Evolutionary conservation across 202 grass and related monocot species (phyloP).

Genomic region (Saccharum hybrid): DNA sequence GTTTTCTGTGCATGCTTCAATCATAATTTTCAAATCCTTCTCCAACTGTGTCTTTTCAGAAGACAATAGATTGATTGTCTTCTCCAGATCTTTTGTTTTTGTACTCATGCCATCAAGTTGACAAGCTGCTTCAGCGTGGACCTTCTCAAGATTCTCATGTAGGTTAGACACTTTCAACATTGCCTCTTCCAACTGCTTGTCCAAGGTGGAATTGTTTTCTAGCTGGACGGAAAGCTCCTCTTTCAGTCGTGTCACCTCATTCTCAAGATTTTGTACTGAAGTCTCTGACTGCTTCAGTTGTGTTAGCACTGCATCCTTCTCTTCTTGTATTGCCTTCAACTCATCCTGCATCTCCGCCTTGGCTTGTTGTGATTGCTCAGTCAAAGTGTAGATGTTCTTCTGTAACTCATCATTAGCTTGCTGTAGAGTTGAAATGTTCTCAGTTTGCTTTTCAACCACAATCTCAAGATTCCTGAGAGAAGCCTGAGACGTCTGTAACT

Average conservation of each 20-base stretch:
- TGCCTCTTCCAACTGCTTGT: conserved; percentile 54
- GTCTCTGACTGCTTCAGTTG: conserved; percentile 48
- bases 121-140: conserved; percentile 44
- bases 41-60: conserved; percentile 56
- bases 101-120: conserved; percentile 52
- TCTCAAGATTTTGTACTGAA: conserved; percentile 48
- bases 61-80: conserved; percentile 49
- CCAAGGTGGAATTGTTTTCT: conserved; percentile 50
- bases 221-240: conserved; percentile 51
- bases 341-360: conserved; percentile 47
- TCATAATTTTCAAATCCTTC: conserved; percentile 60
- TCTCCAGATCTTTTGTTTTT: conserved; percentile 47
- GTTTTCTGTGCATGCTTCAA: conserved; percentile 47
- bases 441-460: conserved; percentile 44
- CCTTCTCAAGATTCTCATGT: conserved; percentile 48
- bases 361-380: conserved; percentile 43
- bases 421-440: conserved; percentile 45
- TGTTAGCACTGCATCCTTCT: conserved; percentile 47
- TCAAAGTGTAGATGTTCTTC: conserved; percentile 34
- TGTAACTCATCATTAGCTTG: conserved; percentile 53
- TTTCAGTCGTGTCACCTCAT: conserved; percentile 38
- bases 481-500: conserved; percentile 54
- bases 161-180: conserved; percentile 53
- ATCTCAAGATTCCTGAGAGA: conserved; percentile 53
- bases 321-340: conserved; percentile 44